Evolutionary conservation across 2,329 filamentous ascomycete genomes (phyloP).

Genomic region (Teratosphaeria pseudoeucalypti): DNA sequence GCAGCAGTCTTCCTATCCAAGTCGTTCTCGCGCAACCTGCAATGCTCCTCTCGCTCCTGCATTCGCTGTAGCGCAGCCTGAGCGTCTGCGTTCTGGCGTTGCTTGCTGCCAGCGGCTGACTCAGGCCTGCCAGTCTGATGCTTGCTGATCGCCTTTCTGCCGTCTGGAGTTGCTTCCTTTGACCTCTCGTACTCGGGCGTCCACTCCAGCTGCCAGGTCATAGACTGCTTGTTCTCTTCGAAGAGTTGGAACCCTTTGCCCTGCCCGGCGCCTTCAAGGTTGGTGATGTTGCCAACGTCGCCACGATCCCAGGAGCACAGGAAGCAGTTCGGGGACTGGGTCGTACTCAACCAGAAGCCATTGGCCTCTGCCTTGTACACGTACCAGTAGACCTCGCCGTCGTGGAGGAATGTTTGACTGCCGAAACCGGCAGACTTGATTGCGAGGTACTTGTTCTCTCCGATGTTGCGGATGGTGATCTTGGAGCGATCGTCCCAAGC

Average conservation of each 20-base stretch:
- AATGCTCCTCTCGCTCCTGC: background rate
- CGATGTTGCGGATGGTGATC: slow-evolving; percentile 1
- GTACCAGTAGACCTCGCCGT: slow-evolving; percentile 3
- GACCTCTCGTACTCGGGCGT: slow-evolving; percentile 6
- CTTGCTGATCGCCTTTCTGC: background rate
- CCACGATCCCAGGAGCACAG: slow-evolving; percentile 2
- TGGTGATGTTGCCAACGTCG: slow-evolving; percentile 4
- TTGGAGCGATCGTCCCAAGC: slow-evolving; percentile 5
- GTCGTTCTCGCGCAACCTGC: background rate
- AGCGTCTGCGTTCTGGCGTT: background rate
- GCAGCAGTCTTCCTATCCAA: background rate
- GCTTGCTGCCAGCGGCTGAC: background rate
- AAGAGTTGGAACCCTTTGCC: slow-evolving; percentile 3
- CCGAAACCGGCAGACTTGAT: background rate
- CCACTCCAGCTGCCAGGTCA: slow-evolving; percentile 7
- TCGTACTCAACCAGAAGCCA: slow-evolving; percentile 7
- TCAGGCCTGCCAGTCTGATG: slow-evolving; percentile 1
- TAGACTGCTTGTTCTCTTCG: background rate
- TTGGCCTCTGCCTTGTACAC: slow-evolving; percentile 4
- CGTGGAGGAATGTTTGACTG: slow-evolving; percentile 1
- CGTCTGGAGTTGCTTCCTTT: slow-evolving; percentile 3
- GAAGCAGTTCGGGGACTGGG: slow-evolving; percentile 5
- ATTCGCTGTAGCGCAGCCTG: slow-evolving; percentile 1
- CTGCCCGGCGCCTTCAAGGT: background rate
- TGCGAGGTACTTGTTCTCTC: slow-evolving; percentile 3